Conservation (phyloP, 768 basidiomycete species). For the Suillus clintonianus region DNA sequence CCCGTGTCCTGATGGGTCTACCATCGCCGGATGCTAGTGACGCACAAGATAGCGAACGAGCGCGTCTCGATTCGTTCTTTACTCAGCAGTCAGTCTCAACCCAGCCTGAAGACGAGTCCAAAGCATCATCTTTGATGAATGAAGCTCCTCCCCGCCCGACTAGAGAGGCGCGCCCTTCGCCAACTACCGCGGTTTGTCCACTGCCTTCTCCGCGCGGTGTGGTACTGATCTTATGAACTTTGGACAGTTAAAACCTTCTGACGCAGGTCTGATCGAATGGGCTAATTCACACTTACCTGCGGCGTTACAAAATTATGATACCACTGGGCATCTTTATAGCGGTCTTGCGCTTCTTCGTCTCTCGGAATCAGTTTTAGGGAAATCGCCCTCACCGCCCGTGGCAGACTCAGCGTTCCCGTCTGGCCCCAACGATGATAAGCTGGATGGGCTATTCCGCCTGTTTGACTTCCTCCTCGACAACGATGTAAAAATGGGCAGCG, state of each 20-base stretch:
- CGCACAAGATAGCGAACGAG: constrained; percentile 44
- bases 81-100: constrained; percentile 36
- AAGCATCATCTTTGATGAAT: constrained; percentile 19
- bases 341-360: constrained; percentile 85
- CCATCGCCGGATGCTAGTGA: constrained; percentile 28
- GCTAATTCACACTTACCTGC: constrained; percentile 82
- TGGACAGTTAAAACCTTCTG: constrained; percentile 31
- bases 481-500: constrained; percentile 86
- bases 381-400: constrained; percentile 66
- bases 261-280: constrained; percentile 76
- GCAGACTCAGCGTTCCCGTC: constrained; percentile 78
- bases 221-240: constrained; percentile 8
- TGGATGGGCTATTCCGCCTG: constrained; percentile 84
- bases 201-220: constrained; percentile 3
- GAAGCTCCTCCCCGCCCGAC: constrained; percentile 65
- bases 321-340: constrained; percentile 45
- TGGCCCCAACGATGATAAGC: constrained; percentile 69
- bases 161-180: constrained; percentile 53
- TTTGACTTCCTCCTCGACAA: constrained; percentile 94
- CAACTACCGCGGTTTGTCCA: constrained; percentile 23
- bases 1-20: constrained; percentile 72
- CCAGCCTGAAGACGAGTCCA: constrained; percentile 15
- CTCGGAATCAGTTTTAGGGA: constrained; percentile 77
- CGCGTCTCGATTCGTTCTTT: constrained; percentile 59
- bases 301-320: constrained; percentile 55